A percentile compares a stretch with the other conserved stretches of the same genome.
Evolutionary conservation across 306 rosid genomes (phyloP).

Genomic region (Argentina anserina): DNA sequence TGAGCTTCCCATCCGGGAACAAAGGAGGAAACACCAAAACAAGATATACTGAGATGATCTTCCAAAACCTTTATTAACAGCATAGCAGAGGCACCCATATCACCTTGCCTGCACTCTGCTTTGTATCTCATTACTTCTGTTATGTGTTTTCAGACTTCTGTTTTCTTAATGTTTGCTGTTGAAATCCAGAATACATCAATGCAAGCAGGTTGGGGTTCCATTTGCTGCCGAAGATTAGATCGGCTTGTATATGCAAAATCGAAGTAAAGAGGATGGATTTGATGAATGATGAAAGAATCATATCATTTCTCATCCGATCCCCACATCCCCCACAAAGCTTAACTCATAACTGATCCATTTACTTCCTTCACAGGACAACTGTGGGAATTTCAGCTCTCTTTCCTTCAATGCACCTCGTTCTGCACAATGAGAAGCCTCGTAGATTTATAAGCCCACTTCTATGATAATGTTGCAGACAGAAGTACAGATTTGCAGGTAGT

Average conservation of each 20-base stretch:
- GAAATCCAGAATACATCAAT: neutral
- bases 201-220: neutral
- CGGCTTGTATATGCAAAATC: neutral
- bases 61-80: neutral
- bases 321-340: neutral
- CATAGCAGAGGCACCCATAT: slow-evolving; percentile 1
- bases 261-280: neutral
- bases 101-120: neutral
- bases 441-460: neutral
- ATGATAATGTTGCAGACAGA: neutral
- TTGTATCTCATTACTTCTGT: neutral
- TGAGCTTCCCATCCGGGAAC: neutral
- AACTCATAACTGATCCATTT: neutral
- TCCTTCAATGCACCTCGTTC: neutral
- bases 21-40: neutral
- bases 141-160: neutral
- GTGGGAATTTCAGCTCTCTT: neutral
- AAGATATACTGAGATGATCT: neutral
- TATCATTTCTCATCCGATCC: neutral
- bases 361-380: neutral
- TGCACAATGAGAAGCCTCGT: neutral
- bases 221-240: neutral
- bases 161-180: neutral
- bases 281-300: neutral
- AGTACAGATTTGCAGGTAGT: neutral